Evolutionary conservation across 164 flowering plant species (phyloP).

Genomic region (Vitis labrusca): DNA sequence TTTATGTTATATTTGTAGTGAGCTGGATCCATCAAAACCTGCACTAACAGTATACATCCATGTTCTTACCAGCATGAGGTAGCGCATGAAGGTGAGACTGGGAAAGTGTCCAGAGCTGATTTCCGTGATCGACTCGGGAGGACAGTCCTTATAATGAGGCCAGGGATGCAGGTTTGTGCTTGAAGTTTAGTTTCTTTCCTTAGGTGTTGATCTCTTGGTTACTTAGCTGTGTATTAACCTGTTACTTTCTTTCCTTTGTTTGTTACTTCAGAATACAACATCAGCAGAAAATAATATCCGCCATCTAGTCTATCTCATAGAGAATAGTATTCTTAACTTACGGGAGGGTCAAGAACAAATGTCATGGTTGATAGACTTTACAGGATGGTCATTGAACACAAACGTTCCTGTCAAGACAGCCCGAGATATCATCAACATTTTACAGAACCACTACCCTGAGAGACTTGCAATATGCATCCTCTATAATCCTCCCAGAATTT

Average conservation of each 20-base stretch:
- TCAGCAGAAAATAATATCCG: constrained; percentile 58
- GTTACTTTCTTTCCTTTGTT: not conserved
- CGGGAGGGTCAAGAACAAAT: constrained; percentile 75
- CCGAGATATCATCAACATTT: constrained; percentile 55
- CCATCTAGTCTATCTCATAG: constrained; percentile 71
- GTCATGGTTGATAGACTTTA: constrained; percentile 84
- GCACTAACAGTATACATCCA: not conserved
- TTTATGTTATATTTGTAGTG: not conserved
- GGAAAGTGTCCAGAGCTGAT: constrained; percentile 59
- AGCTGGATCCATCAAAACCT: not conserved
- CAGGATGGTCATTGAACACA: constrained; percentile 55
- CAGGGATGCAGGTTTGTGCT: constrained; percentile 66
- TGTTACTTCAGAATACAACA: constrained; percentile 50
- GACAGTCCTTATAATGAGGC: constrained; percentile 76
- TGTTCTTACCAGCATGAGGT: constrained; percentile 34
- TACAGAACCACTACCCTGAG: constrained; percentile 87
- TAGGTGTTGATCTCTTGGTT: not conserved
- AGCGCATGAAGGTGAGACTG: constrained; percentile 75
- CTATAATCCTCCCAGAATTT: constrained; percentile 76
- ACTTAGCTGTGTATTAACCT: not conserved
- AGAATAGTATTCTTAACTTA: constrained; percentile 70
- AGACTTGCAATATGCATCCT: constrained; percentile 71
- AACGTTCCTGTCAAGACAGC: constrained; percentile 52
- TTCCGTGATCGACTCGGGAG: constrained; percentile 59
- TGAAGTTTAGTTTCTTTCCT: not conserved